Conservation (phyloP, 2,329 filamentous ascomycete species). For the Clonostachys byssicola region DNA sequence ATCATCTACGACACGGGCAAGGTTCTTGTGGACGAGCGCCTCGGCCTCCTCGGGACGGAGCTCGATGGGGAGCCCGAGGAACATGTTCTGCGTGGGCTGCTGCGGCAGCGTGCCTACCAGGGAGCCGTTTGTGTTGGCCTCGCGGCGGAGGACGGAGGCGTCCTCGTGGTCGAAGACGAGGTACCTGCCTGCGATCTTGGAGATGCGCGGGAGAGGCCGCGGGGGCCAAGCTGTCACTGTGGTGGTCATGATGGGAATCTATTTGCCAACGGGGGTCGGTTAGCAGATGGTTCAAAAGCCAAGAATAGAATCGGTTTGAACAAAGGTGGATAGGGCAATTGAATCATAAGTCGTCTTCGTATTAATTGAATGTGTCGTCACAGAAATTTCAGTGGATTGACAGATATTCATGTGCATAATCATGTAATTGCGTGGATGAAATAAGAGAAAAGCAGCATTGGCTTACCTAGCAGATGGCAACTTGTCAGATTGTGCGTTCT, state of each 20-base stretch:
- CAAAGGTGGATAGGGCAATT: conserved; percentile 6
- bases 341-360: conserved; percentile 39
- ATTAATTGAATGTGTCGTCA: conserved; percentile 37
- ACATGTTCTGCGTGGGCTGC: conserved; percentile 91
- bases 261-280: too few relatives aligned
- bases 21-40: conserved; percentile 71
- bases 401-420: conserved; percentile 51
- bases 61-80: conserved; percentile 83
- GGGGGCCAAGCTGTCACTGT: conserved; percentile 2
- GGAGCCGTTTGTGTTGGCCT: conserved; percentile 81
- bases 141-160: conserved; percentile 71
- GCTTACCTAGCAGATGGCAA: not conserved
- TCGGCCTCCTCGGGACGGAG: conserved; percentile 87
- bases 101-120: conserved; percentile 86
- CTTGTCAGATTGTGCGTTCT: too few relatives aligned
- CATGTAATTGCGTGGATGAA: conserved; percentile 24
- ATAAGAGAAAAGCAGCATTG: not conserved
- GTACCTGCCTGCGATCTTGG: conserved; percentile 74
- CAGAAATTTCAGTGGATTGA: conserved; percentile 55
- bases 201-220: conserved; percentile 64
- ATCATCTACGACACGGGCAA: conserved; percentile 81
- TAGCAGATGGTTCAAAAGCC: too few relatives aligned
- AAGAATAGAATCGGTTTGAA: not conserved
- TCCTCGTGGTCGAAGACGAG: conserved; percentile 85
- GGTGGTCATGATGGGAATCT: conserved; percentile 3